Percentiles rank a stretch among this genome's conserved stretches.
These are phyloP conservation scores for Lunularia cruciata DNA, from an alignment of 225 moss, liverwort and hornwort genomes.

Conservation along the genomic window DNA sequence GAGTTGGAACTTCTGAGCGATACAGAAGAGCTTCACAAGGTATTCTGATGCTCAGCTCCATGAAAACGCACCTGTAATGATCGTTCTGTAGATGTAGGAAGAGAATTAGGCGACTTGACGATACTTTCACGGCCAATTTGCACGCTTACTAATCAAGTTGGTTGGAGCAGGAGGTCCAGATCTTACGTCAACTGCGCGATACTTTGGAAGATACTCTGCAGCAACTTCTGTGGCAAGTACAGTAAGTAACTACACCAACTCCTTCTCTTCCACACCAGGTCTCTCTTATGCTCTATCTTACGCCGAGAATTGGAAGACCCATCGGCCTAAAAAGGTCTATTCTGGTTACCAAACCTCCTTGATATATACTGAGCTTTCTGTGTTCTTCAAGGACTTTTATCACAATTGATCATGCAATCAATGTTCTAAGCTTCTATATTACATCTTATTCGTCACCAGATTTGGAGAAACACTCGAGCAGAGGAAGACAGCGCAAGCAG, in stretches of 20 bases:
- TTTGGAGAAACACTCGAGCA: slow-evolving; percentile 30
- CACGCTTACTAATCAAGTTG: background rate
- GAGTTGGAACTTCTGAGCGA: slow-evolving; percentile 68
- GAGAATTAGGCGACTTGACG: no score
- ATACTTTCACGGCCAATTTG: background rate
- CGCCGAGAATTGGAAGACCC: no score
- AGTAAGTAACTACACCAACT: slow-evolving; percentile 17
- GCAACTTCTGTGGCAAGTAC: slow-evolving; percentile 36
- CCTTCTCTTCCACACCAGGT: no score
- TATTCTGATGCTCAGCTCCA: slow-evolving; percentile 12
- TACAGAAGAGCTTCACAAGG: slow-evolving; percentile 68
- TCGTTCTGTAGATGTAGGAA: no score
- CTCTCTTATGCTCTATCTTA: background rate
- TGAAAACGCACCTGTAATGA: background rate
- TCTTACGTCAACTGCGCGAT: slow-evolving; percentile 37
- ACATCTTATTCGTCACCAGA: slow-evolving; percentile 15
- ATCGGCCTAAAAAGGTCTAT: no score
- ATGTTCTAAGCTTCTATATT: background rate
- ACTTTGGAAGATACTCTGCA: slow-evolving; percentile 45
- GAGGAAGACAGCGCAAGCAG: slow-evolving; percentile 17
- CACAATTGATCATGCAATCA: no score
- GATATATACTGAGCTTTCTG: background rate
- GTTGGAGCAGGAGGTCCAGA: slow-evolving; percentile 38
- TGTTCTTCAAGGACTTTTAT: background rate
- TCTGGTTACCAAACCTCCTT: no score